Conservation (phyloP, 2,329 filamentous ascomycete species). For the Fusarium foetens region DNA sequence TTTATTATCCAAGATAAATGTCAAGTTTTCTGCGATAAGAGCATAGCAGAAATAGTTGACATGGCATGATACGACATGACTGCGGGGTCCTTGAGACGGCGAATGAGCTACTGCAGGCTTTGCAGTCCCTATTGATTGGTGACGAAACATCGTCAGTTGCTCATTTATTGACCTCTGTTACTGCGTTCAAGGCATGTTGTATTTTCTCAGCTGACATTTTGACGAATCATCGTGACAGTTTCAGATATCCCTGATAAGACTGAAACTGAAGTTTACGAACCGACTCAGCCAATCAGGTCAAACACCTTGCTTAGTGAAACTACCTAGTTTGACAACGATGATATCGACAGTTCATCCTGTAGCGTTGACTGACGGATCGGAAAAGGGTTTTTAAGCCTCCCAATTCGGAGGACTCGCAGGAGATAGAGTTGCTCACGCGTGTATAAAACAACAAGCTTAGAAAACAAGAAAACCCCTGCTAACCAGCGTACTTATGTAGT, state of each 20-base stretch:
- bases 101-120: constrained; percentile 7
- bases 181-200: background rate
- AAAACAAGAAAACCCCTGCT: background rate
- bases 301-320: background rate
- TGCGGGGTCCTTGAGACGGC: constrained; percentile 21
- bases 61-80: constrained; percentile 21
- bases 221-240: constrained; percentile 7
- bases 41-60: background rate
- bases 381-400: background rate
- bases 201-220: background rate
- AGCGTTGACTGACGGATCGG: background rate
- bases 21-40: background rate
- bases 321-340: background rate
- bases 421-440: too few relatives aligned
- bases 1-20: background rate
- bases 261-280: constrained; percentile 18
- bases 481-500: background rate
- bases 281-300: constrained; percentile 11
- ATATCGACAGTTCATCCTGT: background rate
- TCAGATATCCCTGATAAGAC: background rate
- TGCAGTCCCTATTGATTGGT: constrained; percentile 4
- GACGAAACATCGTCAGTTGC: background rate
- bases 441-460: background rate
- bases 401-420: background rate
- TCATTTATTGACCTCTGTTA: background rate